Conservation (phyloP, 2,329 filamentous ascomycete genomes). For the Ascochyta fabae region DNA sequence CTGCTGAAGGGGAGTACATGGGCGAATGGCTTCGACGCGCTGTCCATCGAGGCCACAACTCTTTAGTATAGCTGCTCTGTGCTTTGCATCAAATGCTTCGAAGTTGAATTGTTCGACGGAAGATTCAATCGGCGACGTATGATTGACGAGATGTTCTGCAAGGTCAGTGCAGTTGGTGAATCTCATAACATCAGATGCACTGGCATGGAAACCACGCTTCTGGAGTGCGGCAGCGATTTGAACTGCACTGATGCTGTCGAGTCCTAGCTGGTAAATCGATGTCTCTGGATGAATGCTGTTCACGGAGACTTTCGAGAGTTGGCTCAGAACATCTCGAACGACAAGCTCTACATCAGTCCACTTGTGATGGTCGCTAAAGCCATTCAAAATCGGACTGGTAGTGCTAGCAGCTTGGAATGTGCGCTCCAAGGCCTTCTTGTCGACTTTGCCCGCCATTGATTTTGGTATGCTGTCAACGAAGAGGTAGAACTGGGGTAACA, state of each 20-base stretch:
- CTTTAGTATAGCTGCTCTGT: conserved; percentile 46
- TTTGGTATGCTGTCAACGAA: conserved; percentile 43
- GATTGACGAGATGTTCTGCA: conserved; percentile 29
- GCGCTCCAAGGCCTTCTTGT: conserved; percentile 42
- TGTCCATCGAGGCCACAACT: conserved; percentile 40
- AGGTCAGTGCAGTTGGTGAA: conserved; percentile 45
- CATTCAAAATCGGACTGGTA: not conserved
- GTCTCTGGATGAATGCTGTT: conserved; percentile 64
- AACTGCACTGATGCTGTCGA: conserved; percentile 87
- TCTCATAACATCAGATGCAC: conserved; percentile 77
- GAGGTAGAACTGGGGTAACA: conserved; percentile 48
- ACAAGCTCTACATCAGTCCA: conserved; percentile 61
- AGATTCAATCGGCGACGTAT: not conserved
- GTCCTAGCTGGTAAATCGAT: conserved; percentile 84
- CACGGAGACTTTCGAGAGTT: conserved; percentile 61
- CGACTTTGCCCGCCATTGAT: conserved; percentile 51
- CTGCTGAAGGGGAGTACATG: conserved; percentile 80
- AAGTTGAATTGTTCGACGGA: conserved; percentile 53
- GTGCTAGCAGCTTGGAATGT: conserved; percentile 38
- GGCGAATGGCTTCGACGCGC: conserved; percentile 66
- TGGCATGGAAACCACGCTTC: conserved; percentile 62
- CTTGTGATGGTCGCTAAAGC: conserved; percentile 10
- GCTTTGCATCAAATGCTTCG: conserved; percentile 56
- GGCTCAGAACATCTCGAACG: conserved; percentile 64
- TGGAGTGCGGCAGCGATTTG: conserved; percentile 76